Percentiles rank a stretch among this genome's conserved stretches.
Conservation (phyloP, 1,284 basidiomycete genomes). For the Apiotrichum siamense region DNA sequence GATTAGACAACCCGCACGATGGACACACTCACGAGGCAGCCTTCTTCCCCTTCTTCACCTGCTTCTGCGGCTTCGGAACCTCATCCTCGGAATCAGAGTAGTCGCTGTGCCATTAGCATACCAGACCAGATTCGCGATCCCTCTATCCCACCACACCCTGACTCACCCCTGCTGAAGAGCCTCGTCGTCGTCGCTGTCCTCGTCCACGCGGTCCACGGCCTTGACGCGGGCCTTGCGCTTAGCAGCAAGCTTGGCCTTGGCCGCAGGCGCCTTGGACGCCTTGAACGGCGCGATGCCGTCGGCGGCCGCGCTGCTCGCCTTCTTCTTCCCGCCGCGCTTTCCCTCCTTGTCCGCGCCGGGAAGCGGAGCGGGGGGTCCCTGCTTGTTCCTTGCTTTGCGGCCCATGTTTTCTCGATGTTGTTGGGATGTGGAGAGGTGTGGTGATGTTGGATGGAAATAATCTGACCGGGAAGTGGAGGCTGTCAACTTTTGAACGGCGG, state of each 20-base stretch:
- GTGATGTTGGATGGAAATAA: background rate
- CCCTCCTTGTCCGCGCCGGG: constrained; percentile 31
- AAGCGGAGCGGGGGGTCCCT: constrained; percentile 66
- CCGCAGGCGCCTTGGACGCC: constrained; percentile 11
- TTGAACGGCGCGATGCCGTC: constrained; percentile 24
- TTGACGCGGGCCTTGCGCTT: constrained; percentile 23
- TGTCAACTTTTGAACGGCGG: background rate
- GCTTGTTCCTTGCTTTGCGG: constrained; percentile 84
- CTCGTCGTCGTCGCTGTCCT: constrained; percentile 43
- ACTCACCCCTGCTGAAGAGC: constrained; percentile 40
- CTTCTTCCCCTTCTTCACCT: constrained; percentile 47
- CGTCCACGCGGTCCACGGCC: constrained; percentile 38
- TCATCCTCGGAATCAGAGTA: constrained; percentile 50
- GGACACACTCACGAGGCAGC: constrained; percentile 22
- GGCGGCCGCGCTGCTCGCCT: constrained; percentile 14
- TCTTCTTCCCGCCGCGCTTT: constrained; percentile 28
- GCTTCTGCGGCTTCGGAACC: constrained; percentile 52
- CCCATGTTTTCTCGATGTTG: constrained; percentile 59
- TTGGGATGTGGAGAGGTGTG: background rate
- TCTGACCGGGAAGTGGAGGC: background rate
- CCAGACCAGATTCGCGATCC: background rate
- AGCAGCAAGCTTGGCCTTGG: constrained; percentile 24
- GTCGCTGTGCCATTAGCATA: constrained; percentile 22
- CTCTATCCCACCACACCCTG: background rate
- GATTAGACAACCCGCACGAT: constrained; percentile 24